These are phyloP conservation scores for Stylonectria norvegica DNA, from an alignment of 2,329 filamentous ascomycete genomes.

Conservation along the genomic window DNA sequence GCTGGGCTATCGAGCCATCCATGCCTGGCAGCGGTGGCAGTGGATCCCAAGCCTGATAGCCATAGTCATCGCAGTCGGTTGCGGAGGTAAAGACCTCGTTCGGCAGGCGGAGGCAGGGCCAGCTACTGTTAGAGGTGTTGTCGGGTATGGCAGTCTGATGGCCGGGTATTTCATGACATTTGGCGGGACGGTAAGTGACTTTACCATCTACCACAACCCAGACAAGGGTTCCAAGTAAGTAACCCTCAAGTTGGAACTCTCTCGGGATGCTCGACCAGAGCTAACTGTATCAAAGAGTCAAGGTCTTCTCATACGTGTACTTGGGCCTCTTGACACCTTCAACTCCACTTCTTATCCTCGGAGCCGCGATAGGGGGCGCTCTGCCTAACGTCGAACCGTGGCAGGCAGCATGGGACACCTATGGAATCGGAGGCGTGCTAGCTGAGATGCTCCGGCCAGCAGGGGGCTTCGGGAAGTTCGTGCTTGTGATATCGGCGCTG, in stretches of 20 bases:
- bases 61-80: slow-evolving; percentile 50
- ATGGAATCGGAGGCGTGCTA: slow-evolving; percentile 31
- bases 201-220: slow-evolving; percentile 49
- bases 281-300: slow-evolving; percentile 30
- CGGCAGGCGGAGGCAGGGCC: slow-evolving; percentile 42
- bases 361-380: slow-evolving; percentile 38
- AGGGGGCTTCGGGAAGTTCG: slow-evolving; percentile 35
- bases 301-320: slow-evolving; percentile 39
- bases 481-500: slow-evolving; percentile 31
- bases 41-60: slow-evolving; percentile 55
- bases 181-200: slow-evolving; percentile 54
- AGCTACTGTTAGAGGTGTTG: slow-evolving; percentile 35
- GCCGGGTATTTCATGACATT: slow-evolving; percentile 55
- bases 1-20: slow-evolving; percentile 52
- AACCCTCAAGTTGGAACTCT: not conserved
- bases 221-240: slow-evolving; percentile 18
- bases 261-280: slow-evolving; percentile 26
- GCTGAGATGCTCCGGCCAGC: slow-evolving; percentile 31
- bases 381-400: slow-evolving; percentile 29
- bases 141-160: slow-evolving; percentile 45
- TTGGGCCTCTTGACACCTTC: slow-evolving; percentile 42
- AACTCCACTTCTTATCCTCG: slow-evolving; percentile 36
- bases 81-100: slow-evolving; percentile 47
- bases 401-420: slow-evolving; percentile 27
- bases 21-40: slow-evolving; percentile 53